These are phyloP conservation scores for Ganoderma leucocontextum DNA, from an alignment of 1,284 basidiomycete species.

Conservation along the genomic window DNA sequence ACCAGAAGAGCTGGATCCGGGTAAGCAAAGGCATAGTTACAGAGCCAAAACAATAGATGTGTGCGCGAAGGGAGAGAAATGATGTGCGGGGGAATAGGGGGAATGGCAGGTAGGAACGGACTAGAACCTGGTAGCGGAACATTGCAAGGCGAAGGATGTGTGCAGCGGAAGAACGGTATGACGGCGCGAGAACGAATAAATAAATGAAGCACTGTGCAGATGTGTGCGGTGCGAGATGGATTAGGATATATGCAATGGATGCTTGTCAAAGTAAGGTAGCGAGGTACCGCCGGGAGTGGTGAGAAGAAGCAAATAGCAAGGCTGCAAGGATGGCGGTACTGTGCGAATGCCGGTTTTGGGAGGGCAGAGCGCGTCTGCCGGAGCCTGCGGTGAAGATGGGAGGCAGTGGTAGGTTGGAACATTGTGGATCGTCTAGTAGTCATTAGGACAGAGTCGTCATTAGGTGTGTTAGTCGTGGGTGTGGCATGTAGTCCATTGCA, in stretches of 20 bases:
- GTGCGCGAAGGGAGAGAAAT: constrained; percentile 14
- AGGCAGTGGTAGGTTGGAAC: background rate
- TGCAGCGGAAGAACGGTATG: constrained; percentile 12
- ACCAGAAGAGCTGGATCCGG: background rate
- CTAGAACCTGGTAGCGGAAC: too few relatives aligned
- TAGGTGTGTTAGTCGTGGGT: constrained; percentile 23
- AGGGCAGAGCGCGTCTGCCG: background rate
- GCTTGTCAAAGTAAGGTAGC: constrained; percentile 23
- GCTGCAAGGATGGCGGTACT: background rate
- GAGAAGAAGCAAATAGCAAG: background rate
- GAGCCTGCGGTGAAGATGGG: background rate
- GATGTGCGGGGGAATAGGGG: constrained; percentile 2
- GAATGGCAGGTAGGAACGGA: background rate
- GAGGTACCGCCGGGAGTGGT: constrained; percentile 1
- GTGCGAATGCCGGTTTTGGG: background rate
- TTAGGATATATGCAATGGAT: constrained; percentile 36
- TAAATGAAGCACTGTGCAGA: constrained; percentile 28
- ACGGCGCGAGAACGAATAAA: constrained; percentile 20
- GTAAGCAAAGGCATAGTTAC: constrained; percentile 11
- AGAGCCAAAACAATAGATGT: constrained; percentile 16
- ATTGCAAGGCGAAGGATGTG: background rate
- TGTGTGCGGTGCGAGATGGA: constrained; percentile 10
- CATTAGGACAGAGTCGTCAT: constrained; percentile 30
- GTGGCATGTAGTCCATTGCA: constrained; percentile 7
- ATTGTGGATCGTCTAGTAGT: constrained; percentile 25